Evolutionary conservation across 2,329 filamentous ascomycete species (phyloP).

Genomic region (Bertia moriformis): DNA sequence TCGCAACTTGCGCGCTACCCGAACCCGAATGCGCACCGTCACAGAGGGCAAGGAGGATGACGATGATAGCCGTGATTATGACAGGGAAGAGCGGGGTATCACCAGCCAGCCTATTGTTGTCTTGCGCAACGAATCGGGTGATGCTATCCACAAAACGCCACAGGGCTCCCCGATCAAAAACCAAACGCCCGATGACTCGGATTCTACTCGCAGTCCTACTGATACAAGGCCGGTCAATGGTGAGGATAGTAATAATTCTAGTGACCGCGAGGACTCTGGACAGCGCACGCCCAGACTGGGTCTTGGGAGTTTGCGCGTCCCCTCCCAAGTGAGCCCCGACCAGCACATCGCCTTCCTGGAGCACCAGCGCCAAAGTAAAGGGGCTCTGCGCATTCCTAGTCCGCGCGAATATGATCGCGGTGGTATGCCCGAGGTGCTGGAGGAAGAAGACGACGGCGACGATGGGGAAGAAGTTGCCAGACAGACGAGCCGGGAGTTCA

Average conservation of each 20-base stretch:
- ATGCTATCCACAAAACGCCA: no score
- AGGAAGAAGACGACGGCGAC: slow-evolving; percentile 18
- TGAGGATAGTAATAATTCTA: background rate
- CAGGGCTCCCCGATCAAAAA: background rate
- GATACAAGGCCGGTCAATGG: no score
- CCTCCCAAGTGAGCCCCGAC: slow-evolving; percentile 37
- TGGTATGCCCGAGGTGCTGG: slow-evolving; percentile 45
- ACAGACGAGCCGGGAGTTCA: background rate
- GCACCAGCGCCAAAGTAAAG: slow-evolving; percentile 61
- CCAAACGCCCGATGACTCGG: background rate
- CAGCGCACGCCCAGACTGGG: slow-evolving; percentile 19
- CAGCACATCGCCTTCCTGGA: slow-evolving; percentile 82
- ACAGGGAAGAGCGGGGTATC: slow-evolving; percentile 7
- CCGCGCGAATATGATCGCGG: slow-evolving; percentile 82
- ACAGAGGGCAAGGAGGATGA: slow-evolving; percentile 40
- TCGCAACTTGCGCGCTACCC: slow-evolving; percentile 44
- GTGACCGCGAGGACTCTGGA: slow-evolving; percentile 21
- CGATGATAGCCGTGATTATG: slow-evolving; percentile 31
- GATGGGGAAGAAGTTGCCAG: slow-evolving; percentile 4
- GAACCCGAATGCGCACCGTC: slow-evolving; percentile 16
- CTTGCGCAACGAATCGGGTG: background rate
- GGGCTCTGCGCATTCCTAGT: slow-evolving; percentile 74
- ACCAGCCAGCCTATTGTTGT: background rate
- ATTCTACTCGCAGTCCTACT: background rate
- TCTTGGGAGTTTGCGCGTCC: background rate